Conservation (phyloP, 768 basidiomycete genomes). For the Termitomyces sp. region DNA sequence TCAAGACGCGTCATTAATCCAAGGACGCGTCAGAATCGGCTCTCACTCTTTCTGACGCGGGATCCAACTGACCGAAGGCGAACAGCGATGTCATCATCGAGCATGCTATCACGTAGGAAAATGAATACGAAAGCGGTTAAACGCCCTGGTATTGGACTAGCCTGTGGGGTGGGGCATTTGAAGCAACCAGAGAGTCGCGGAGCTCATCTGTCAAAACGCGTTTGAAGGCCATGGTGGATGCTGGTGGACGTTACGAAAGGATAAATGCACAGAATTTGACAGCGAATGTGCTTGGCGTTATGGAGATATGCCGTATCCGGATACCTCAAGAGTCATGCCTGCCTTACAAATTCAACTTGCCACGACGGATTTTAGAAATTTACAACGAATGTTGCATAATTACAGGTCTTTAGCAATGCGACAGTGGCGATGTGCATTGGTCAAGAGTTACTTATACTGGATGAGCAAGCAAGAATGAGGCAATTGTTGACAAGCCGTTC, state of each 20-base stretch:
- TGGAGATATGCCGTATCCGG: not conserved
- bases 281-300: constrained; percentile 2
- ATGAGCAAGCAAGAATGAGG: not conserved
- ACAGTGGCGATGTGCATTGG: not conserved
- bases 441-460: not conserved
- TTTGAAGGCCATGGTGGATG: constrained; percentile 21
- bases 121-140: not conserved
- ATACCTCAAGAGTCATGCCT: not conserved
- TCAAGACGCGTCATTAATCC: constrained; percentile 23
- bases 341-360: not conserved
- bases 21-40: constrained; percentile 1
- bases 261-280: not conserved
- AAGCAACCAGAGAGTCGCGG: constrained; percentile 20
- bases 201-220: constrained; percentile 28
- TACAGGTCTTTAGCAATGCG: not conserved
- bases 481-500: constrained; percentile 11
- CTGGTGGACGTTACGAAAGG: constrained; percentile 4
- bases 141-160: not conserved
- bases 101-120: constrained; percentile 32
- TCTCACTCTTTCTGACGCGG: constrained; percentile 62
- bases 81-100: constrained; percentile 49
- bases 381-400: not conserved
- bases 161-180: constrained; percentile 15
- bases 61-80: constrained; percentile 55
- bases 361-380: not conserved